A percentile compares a stretch with the other conserved stretches of the same genome.
Evolutionary conservation across 139 green algal species (phyloP).

Genomic region (Yamagishiella unicocca): DNA sequence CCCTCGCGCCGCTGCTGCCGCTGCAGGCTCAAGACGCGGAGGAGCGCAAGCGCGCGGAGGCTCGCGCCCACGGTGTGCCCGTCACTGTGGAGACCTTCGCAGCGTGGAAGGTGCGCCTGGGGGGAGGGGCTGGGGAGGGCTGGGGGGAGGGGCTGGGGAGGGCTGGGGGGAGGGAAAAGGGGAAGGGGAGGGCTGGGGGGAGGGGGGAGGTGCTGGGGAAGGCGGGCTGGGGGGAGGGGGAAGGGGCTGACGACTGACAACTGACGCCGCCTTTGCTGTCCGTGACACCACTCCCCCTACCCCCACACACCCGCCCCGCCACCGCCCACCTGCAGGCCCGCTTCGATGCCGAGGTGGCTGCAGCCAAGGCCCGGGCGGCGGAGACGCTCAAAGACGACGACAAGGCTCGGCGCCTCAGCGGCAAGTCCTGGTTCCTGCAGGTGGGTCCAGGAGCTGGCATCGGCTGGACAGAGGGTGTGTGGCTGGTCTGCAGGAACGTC

Average conservation of each 20-base stretch:
- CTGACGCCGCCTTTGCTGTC: not conserved
- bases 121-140: not conserved
- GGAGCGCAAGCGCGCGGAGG: conserved; percentile 74
- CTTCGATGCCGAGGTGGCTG: conserved; percentile 62
- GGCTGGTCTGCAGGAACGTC: too few species aligned
- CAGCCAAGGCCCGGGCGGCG: conserved; percentile 34
- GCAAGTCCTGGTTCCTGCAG: conserved; percentile 83
- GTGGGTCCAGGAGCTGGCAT: too few species aligned
- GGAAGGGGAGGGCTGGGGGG: not conserved
- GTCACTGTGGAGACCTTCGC: conserved; percentile 86
- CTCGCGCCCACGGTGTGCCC: conserved; percentile 74
- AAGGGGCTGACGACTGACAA: not conserved
- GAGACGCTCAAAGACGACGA: conserved; percentile 28
- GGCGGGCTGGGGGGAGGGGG: not conserved
- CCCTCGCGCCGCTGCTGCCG: not conserved
- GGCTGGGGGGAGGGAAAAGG: not conserved
- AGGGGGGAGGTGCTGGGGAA: not conserved
- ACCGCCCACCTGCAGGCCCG: not conserved
- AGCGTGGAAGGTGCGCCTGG: conserved; percentile 71
- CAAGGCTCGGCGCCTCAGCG: conserved; percentile 57
- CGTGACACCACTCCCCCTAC: not conserved
- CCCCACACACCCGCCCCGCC: not conserved
- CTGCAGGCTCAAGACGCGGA: conserved; percentile 66
- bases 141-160: not conserved
- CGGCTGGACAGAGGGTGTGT: too few species aligned